A percentile compares a stretch with the other conserved stretches of the same genome.
Conservation (phyloP, 2,329 filamentous ascomycete genomes). For the Chaetomium sp. region DNA sequence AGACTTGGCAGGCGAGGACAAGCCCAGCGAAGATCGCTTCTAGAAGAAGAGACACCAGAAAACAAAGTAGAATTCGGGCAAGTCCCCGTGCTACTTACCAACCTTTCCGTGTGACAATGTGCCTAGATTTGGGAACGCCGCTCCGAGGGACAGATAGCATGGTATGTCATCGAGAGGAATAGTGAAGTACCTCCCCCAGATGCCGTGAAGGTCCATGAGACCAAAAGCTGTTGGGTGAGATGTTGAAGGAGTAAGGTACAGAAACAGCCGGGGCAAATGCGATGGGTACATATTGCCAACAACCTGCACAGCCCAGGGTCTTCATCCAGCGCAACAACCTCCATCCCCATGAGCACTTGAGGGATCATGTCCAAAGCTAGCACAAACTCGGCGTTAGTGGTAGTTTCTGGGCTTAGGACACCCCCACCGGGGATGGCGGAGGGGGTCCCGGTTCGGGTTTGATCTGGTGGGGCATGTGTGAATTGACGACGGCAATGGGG, state of each 20-base stretch:
- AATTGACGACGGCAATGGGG: background rate
- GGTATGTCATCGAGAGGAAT: too few relatives aligned
- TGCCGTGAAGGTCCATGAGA: too few relatives aligned
- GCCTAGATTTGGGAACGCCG: too few relatives aligned
- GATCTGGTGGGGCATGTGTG: background rate
- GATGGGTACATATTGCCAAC: constrained; percentile 4
- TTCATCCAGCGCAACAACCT: background rate
- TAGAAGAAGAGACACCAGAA: background rate
- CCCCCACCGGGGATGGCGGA: background rate
- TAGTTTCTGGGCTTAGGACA: background rate
- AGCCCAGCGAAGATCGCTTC: background rate
- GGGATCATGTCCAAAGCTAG: background rate
- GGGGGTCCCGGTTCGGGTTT: background rate
- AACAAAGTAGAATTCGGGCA: background rate
- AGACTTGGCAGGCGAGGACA: constrained; percentile 4
- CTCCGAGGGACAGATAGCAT: too few relatives aligned
- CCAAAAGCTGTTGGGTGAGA: too few relatives aligned
- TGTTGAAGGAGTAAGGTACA: too few relatives aligned
- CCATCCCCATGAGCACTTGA: background rate
- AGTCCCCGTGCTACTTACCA: too few relatives aligned
- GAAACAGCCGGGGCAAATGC: constrained; percentile 4
- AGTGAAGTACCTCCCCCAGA: too few relatives aligned
- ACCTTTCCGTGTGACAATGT: too few relatives aligned
- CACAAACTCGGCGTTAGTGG: background rate
- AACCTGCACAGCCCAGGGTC: background rate